Evolutionary conservation across 2,329 filamentous ascomycete genomes (phyloP).

Genomic region (Cryoendolithus antarcticus): DNA sequence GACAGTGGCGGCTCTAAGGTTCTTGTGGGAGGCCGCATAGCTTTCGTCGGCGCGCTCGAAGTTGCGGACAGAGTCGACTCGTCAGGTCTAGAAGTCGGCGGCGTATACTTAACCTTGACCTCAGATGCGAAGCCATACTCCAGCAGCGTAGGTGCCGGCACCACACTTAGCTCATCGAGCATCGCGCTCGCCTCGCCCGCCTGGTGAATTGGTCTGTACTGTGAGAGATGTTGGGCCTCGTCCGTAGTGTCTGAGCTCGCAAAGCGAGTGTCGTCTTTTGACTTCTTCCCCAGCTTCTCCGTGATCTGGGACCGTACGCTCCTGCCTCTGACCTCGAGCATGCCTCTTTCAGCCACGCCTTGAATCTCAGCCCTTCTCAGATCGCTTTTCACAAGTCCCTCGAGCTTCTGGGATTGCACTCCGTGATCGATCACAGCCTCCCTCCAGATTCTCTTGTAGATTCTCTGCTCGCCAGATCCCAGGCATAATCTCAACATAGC

Average conservation of each 20-base stretch:
- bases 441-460: constrained; percentile 9
- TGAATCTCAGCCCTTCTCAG: background rate
- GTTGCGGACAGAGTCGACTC: too few species aligned
- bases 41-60: too few species aligned
- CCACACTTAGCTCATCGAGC: too few species aligned
- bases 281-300: background rate
- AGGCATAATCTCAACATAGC: constrained; percentile 13
- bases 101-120: too few species aligned
- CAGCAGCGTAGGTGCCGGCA: too few species aligned
- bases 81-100: too few species aligned
- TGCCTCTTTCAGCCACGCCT: background rate
- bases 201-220: background rate
- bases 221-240: too few species aligned
- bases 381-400: background rate
- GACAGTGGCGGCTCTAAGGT: background rate
- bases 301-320: background rate
- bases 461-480: constrained; percentile 4
- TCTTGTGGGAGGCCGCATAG: too few species aligned
- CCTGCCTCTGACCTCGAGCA: background rate
- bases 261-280: background rate
- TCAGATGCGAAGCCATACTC: too few species aligned
- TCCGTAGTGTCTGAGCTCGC: too few species aligned
- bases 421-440: constrained; percentile 6
- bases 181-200: background rate
- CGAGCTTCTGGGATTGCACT: background rate